Conservation (phyloP, 768 basidiomycete genomes). For the Termitomyces sp. region DNA sequence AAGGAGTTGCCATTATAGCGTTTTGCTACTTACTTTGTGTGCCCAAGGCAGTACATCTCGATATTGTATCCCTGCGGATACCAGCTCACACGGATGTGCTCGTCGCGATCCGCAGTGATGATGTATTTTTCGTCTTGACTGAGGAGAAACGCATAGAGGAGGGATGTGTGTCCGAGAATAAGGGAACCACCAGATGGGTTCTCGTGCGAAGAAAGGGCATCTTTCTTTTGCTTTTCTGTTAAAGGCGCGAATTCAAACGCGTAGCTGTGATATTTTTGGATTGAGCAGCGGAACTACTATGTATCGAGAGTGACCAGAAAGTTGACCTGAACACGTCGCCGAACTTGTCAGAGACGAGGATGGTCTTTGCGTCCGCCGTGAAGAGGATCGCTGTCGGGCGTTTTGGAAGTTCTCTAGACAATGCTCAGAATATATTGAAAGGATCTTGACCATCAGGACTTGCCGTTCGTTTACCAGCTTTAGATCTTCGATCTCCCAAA, state of each 20-base stretch:
- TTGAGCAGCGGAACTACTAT: background rate
- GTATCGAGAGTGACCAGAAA: background rate
- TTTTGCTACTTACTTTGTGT: constrained; percentile 57
- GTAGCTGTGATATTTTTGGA: constrained; percentile 47
- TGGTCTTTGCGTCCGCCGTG: constrained; percentile 54
- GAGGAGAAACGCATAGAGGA: constrained; percentile 72
- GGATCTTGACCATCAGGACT: background rate
- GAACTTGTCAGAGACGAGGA: constrained; percentile 91
- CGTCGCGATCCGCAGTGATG: constrained; percentile 91
- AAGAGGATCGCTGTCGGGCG: constrained; percentile 71
- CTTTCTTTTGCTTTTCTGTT: constrained; percentile 30
- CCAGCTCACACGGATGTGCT: constrained; percentile 90
- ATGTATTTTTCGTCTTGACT: constrained; percentile 68
- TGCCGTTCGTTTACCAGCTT: constrained; percentile 63
- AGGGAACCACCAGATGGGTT: constrained; percentile 68
- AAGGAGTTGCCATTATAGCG: too few species aligned
- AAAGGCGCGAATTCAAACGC: constrained; percentile 43
- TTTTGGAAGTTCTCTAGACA: constrained; percentile 76
- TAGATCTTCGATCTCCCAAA: constrained; percentile 65
- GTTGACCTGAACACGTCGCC: constrained; percentile 87
- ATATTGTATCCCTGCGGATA: constrained; percentile 85
- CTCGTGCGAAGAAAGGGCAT: constrained; percentile 56
- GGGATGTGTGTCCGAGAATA: constrained; percentile 85
- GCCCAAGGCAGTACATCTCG: constrained; percentile 85
- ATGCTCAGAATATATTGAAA: background rate